Conservation (phyloP, 2,329 filamentous ascomycete species). For the Alternaria sp. region DNA sequence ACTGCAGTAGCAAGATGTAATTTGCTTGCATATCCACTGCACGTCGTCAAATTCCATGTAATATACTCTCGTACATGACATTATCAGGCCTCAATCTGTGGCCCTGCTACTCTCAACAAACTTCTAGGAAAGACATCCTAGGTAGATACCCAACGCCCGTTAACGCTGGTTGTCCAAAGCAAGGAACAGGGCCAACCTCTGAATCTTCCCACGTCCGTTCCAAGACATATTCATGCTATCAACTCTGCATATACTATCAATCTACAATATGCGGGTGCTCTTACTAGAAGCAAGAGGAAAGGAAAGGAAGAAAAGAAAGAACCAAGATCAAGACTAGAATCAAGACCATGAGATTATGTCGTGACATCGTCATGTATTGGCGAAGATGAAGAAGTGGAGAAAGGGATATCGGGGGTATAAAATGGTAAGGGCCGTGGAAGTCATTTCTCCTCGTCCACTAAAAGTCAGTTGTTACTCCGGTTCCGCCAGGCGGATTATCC, state of each 20-base stretch:
- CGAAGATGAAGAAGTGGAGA: conserved; percentile 29
- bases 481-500: conserved; percentile 7
- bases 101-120: conserved; percentile 6
- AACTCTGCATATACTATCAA: conserved; percentile 15
- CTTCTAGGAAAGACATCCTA: conserved; percentile 1
- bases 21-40: background rate
- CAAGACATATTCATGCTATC: conserved; percentile 10
- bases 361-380: conserved; percentile 34
- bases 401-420: conserved; percentile 43
- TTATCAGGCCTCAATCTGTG: background rate
- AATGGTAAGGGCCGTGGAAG: conserved; percentile 27
- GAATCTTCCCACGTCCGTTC: conserved; percentile 15
- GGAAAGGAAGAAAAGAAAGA: background rate
- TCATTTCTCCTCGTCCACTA: conserved; percentile 17
- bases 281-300: conserved; percentile 11
- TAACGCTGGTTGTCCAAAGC: background rate
- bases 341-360: conserved; percentile 26
- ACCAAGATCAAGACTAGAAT: conserved; percentile 8
- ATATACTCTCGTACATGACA: conserved; percentile 3
- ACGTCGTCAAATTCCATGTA: conserved; percentile 3
- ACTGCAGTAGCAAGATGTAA: background rate
- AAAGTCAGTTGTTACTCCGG: conserved; percentile 11
- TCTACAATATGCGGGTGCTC: conserved; percentile 19
- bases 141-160: background rate
- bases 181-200: background rate